Evolutionary conservation across 2,329 filamentous ascomycete species (phyloP).

Genomic region (Sporothrix variecibatus): DNA sequence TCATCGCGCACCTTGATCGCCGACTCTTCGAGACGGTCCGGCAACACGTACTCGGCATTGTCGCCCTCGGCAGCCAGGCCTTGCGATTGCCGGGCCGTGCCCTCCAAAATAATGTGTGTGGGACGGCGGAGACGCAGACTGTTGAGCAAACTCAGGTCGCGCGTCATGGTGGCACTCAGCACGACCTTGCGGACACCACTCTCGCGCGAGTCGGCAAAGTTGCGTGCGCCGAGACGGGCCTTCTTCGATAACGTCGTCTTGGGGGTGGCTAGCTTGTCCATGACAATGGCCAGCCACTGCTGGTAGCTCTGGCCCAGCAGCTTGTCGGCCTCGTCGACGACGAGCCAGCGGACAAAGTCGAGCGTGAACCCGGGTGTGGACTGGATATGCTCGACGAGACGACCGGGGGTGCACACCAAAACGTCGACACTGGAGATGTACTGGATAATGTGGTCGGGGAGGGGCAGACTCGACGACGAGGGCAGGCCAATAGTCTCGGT

Average conservation of each 20-base stretch:
- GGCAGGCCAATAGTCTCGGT: conserved; percentile 38
- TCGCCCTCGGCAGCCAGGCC: conserved; percentile 21
- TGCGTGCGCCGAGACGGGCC: conserved; percentile 50
- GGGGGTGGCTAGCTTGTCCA: conserved; percentile 53
- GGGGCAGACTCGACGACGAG: conserved; percentile 38
- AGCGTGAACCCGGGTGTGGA: conserved; percentile 81
- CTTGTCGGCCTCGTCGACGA: conserved; percentile 93
- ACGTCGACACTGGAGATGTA: conserved; percentile 78
- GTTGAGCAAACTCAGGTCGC: conserved; percentile 77
- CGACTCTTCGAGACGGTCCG: conserved; percentile 62
- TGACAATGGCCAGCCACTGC: conserved; percentile 78
- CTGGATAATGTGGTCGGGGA: conserved; percentile 59
- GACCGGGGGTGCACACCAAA: conserved; percentile 86
- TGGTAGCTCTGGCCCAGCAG: conserved; percentile 90
- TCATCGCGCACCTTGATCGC: conserved; percentile 69
- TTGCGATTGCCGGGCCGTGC: conserved; percentile 39
- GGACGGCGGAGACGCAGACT: conserved; percentile 73
- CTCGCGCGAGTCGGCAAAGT: conserved; percentile 55
- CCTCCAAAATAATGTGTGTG: conserved; percentile 73
- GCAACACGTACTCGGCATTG: conserved; percentile 53
- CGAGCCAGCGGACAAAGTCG: conserved; percentile 78
- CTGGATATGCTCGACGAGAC: conserved; percentile 86
- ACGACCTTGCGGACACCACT: conserved; percentile 74
- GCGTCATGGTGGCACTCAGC: conserved; percentile 89
- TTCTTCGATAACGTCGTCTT: conserved; percentile 41